Evolutionary conservation across 148 eudicot species (phyloP).

Genomic region (Polygonum aviculare): DNA sequence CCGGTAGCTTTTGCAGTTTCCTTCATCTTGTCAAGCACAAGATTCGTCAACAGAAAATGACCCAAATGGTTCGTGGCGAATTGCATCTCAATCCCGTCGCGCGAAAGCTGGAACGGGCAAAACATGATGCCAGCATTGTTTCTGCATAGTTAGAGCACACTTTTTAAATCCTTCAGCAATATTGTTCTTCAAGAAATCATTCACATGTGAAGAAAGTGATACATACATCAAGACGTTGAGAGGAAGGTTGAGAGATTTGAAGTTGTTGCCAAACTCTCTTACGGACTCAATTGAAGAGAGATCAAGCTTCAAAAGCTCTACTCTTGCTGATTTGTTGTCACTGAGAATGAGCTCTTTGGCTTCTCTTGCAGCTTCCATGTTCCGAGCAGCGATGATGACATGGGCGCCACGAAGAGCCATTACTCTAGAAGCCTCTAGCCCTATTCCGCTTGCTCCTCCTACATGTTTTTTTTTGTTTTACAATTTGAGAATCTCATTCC

Average conservation of each 20-base stretch:
- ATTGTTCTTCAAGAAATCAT: neutral
- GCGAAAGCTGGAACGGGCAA: slow-evolving; percentile 67
- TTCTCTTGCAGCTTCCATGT: slow-evolving; percentile 56
- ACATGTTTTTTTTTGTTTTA: neutral
- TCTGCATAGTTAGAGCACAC: slow-evolving; percentile 28
- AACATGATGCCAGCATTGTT: slow-evolving; percentile 95
- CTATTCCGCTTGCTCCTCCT: slow-evolving; percentile 94
- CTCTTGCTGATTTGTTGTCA: slow-evolving; percentile 32
- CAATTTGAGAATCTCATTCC: neutral
- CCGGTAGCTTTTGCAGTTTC: slow-evolving; percentile 50
- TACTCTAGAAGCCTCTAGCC: slow-evolving; percentile 73
- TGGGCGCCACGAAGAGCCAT: slow-evolving; percentile 60
- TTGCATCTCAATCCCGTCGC: slow-evolving; percentile 81
- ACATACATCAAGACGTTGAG: slow-evolving; percentile 69
- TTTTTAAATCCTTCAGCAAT: neutral
- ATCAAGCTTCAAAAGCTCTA: slow-evolving; percentile 56
- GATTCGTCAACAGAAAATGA: slow-evolving; percentile 68
- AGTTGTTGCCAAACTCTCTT: slow-evolving; percentile 39
- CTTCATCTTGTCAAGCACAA: slow-evolving; percentile 73
- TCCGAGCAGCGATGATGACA: slow-evolving; percentile 67
- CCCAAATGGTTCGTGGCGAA: slow-evolving; percentile 88
- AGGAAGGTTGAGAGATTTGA: slow-evolving; percentile 51
- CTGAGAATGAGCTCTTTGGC: slow-evolving; percentile 51
- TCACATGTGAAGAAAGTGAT: neutral
- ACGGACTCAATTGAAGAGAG: slow-evolving; percentile 51